phyloP scores from a whole-genome alignment of 306 rosid genomes.

The Casuarina glauca region DNA sequence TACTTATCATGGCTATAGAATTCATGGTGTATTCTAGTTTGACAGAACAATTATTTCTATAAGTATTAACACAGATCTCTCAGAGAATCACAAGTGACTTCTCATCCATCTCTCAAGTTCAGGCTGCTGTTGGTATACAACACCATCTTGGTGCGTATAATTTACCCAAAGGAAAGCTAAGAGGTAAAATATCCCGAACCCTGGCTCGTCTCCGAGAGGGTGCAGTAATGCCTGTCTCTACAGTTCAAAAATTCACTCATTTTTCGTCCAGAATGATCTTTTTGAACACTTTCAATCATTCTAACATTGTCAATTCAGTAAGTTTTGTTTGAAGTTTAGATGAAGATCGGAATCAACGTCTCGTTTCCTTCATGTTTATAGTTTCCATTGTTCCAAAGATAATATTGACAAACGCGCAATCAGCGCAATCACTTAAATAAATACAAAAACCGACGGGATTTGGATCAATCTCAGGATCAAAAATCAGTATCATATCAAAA shows the following conservation, averaged over 20 bases:
- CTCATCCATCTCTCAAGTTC: neutral
- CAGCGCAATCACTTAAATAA: neutral
- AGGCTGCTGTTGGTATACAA: neutral
- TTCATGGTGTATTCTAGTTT: neutral
- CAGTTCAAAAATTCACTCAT: neutral
- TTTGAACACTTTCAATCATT: neutral
- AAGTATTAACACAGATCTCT: neutral
- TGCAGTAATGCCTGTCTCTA: neutral
- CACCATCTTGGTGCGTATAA: no score
- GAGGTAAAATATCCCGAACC: no score
- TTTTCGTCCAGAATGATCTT: neutral
- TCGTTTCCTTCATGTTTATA: neutral
- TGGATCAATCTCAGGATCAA: neutral
- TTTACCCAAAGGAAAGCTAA: no score
- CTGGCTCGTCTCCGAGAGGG: no score
- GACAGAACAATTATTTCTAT: neutral
- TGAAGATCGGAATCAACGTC: neutral
- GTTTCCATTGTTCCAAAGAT: neutral
- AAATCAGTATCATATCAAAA: neutral
- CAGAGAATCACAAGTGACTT: neutral
- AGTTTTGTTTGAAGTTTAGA: neutral
- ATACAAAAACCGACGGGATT: neutral
- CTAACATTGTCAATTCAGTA: neutral
- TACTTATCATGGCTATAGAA: neutral
- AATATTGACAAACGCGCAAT: no score